Percentiles rank a stretch among this genome's conserved stretches.
phyloP scores from a whole-genome alignment of 108 stramenopile species.

The Cyclotella cryptica region DNA sequence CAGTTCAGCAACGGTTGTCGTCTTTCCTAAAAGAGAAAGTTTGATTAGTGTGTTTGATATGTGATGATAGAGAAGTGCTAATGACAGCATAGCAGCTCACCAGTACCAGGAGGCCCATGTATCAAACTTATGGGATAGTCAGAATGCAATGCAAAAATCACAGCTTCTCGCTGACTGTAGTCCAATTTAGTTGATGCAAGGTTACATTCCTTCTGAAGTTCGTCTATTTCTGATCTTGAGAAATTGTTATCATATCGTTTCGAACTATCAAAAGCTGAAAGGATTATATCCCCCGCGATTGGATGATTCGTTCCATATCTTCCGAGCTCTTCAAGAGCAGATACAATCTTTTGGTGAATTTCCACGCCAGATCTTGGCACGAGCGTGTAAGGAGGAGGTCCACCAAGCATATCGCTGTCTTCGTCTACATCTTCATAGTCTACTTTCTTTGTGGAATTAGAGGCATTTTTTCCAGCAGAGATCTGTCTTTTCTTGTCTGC shows the following conservation, averaged over 20 bases:
- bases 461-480: constrained; percentile 10
- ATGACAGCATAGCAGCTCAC: too few species aligned
- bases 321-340: constrained; percentile 71
- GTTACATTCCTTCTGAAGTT: constrained; percentile 36
- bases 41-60: not conserved
- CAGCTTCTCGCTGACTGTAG: constrained; percentile 78
- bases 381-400: constrained; percentile 63
- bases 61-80: too few species aligned
- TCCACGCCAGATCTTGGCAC: constrained; percentile 77
- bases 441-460: constrained; percentile 23
- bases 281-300: constrained; percentile 69
- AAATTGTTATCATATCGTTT: constrained; percentile 11
- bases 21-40: constrained; percentile 65
- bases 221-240: constrained; percentile 23
- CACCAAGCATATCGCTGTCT: constrained; percentile 46
- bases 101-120: constrained; percentile 88
- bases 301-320: constrained; percentile 68
- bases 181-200: constrained; percentile 59
- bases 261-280: constrained; percentile 61
- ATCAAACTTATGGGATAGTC: constrained; percentile 69
- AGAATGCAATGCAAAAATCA: constrained; percentile 69
- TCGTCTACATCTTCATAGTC: constrained; percentile 49
- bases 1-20: constrained; percentile 89
- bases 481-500: constrained; percentile 19
- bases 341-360: constrained; percentile 75